Base-by-base conservation (phyloP, 108 stramenopile genomes). In the Fistulifera solaris region DNA sequence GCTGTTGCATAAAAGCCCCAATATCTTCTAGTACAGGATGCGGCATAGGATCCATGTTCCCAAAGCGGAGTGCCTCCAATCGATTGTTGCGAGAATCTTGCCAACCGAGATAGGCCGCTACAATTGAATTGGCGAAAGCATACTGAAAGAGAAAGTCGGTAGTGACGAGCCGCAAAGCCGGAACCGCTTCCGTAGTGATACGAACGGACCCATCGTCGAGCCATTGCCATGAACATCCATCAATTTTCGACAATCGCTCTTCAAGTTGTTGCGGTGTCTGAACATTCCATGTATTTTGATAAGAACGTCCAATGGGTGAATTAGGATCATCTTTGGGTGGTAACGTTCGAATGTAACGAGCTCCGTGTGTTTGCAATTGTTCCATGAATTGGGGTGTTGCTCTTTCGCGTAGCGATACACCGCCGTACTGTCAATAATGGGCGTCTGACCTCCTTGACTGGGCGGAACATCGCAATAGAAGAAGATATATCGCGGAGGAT, bases 51-150 rank as follows among this genome's bases (percentile, higher is more conserved):
- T 75, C 72, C 31, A 75, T 82, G 48, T 91, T 79, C 3, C 83
- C 85, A 58, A 80, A 78, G 25, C 75, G 61, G 13, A 91, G 69
- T 44, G 85, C 81, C 45, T 80, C 80, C 19, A 52, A 62, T 16
- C 81, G 71, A 61, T 85, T 78, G 47, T 91, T 91, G 27, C 85
- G 67, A 7, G 59, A 47, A 54, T 87, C 85, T 44, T 70, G 53
- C 89, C 89, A 91, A 45, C 89, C 89, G 8, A 80, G 49, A 54
- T 71, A 91, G 0, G 85, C 89, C 23, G 89, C 89, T 27, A 91
- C 78, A 1, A 91, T 59, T 21, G 71, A 68, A 43, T 81, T 68
- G 48, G 70, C 68, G 56, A 81, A 81, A 1, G 76, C 75, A 61
- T 70, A 77, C 50, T 81, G 80, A 51, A 70, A 75, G 7, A 77